Percentiles rank a stretch among this genome's conserved stretches.
phyloP scores from a whole-genome alignment of 805 yeast species.

The Saccharomycopsis malanga region DNA sequence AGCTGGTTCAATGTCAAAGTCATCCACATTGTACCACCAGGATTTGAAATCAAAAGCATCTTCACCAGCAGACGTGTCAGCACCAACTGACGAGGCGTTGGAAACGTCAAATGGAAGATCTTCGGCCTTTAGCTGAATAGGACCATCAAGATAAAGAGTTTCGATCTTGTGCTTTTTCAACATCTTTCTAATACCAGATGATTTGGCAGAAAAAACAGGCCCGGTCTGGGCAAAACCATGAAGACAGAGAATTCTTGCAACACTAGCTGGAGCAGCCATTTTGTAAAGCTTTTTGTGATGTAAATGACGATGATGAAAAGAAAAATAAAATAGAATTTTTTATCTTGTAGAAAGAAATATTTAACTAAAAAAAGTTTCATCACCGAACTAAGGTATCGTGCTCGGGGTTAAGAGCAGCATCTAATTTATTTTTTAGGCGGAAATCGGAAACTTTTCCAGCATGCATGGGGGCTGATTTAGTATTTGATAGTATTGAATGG shows the following conservation, averaged over 20 bases:
- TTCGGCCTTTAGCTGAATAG: constrained; percentile 52
- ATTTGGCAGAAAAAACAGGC: constrained; percentile 74
- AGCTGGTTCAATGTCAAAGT: constrained; percentile 30
- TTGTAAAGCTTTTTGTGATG: neutral
- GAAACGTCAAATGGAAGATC: constrained; percentile 66
- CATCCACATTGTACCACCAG: constrained; percentile 67
- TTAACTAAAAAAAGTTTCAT: too few species aligned
- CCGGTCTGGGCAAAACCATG: constrained; percentile 92
- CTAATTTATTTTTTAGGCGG: too few species aligned
- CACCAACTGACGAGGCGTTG: constrained; percentile 7
- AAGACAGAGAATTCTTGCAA: constrained; percentile 59
- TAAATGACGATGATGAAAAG: neutral
- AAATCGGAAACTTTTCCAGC: too few species aligned
- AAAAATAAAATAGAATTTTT: neutral
- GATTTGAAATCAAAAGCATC: constrained; percentile 44
- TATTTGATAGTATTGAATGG: too few species aligned
- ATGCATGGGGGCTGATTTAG: too few species aligned
- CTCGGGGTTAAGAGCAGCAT: too few species aligned
- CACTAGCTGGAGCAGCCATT: neutral
- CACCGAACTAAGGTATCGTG: too few species aligned
- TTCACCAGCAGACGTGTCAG: constrained; percentile 43
- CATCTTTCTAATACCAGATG: constrained; percentile 80
- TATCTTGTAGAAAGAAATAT: too few species aligned
- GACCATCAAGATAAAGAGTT: constrained; percentile 74
- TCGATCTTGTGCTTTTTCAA: constrained; percentile 56